Base-by-base conservation (phyloP, 1,139 yeast genomes). In the Kodamaea derodonti region DNA sequence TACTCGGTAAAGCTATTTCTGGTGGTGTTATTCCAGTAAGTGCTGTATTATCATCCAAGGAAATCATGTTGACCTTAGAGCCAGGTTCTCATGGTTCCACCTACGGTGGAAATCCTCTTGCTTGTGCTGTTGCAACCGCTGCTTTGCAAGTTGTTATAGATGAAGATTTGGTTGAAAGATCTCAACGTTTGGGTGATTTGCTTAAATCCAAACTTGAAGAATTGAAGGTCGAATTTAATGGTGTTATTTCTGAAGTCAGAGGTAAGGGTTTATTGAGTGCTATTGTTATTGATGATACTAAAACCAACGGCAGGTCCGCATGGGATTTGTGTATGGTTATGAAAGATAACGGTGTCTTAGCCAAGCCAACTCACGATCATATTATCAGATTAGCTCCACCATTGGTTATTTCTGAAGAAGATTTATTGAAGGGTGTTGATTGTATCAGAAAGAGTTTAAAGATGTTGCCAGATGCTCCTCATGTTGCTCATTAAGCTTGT, bases 61-160 rank as follows among this genome's bases (percentile, higher is more conserved):
- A 88, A 41, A 84, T 90, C 56, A 86, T 90, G 97, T 75, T 80
- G 47, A 80, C 90, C 48, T 76, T 90, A 51, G 87, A 85, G 48
- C 95, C 97, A 28, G 98, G 98, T 39, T 86, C 96, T 31, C 97
- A 90, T 62, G 98, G 97, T 34, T 90, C 97, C 30, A 90, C 98
- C 22, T 90, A 86, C 57, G 98, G 98, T 62, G 98, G 98, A 61
- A 92, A 88, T 67, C 97, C 98, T 45, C 76, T 90, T 57, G 90
- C 96, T 23, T 87, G 95, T 49, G 79, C 88, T 42, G 97, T 88
- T 24, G 95, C 97, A 45, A 82, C 87, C 59, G 97, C 96, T 42
- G 97, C 98, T 12, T 72, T 90, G 51, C 77, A 87, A 54, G 97
- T 92, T 38, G 87, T 90, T 41, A 77, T 75, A 58, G 95, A 90